Evolutionary conservation across 441 rosid genomes (phyloP), one percentile per base, ranked within the genome.

Genomic region (Populus hybrid): DNA sequence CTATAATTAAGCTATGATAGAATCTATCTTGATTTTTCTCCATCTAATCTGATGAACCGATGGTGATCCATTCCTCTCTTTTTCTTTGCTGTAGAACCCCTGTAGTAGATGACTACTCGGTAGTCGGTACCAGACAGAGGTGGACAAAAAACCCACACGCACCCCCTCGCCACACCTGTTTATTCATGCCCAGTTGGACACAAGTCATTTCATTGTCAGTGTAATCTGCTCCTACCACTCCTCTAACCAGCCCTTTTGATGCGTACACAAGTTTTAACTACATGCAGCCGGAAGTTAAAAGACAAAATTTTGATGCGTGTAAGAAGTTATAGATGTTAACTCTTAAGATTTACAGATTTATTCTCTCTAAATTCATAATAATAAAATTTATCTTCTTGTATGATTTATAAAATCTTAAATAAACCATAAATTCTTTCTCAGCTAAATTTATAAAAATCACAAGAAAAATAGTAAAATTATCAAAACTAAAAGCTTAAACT

Each of bases 161-260:
- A 77, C 77, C 73, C 56, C 64, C 80, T 79, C 77, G 75, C 85
- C 87, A 72, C 84, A 42, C 76, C 86, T 78, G 80, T 82, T 79
- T 63, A 75, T 79, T 64, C 45, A 81, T 29, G 45, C 72, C 72
- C 74, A 69, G 42, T 70, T 78, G 85, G 82, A 82, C 82, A 74
- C 6, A 56, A 81, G 82, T 79, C 86, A 40, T 81, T 69, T 83
- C 84, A 77, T 21, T 82, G 84, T 85, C 88, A 85, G 83, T 63
- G 76, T n/a, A n/a, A n/a, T n/a, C n/a, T n/a, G n/a, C 78, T 67
- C 14, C 77, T 70, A 38, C 80, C 78, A 72, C 81, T 64, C 63
- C 74, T 50, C 21, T 21, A 21, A 66, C 68, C 80, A 73, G 21
- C n/a, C 64, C 35, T 23, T 45, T 53, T 33, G n/a, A n/a, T n/a